Conservation (phyloP, 2,329 filamentous ascomycete genomes). For the Claviceps spartinae region DNA sequence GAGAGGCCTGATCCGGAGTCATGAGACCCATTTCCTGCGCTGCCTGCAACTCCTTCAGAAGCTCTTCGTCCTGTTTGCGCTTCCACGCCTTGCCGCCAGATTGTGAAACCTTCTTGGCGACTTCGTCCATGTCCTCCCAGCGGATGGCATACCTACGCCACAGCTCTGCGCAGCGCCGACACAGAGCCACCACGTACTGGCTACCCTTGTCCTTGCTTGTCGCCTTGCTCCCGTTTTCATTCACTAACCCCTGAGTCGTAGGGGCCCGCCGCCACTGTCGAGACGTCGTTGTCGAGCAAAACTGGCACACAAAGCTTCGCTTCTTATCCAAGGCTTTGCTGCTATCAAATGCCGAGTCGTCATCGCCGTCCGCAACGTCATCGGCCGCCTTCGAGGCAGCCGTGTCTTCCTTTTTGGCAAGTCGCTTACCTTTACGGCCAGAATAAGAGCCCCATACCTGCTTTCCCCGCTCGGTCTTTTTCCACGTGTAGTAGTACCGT, state of each 20-base stretch:
- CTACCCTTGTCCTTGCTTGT: slow-evolving; percentile 65
- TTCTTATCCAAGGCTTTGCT: slow-evolving; percentile 71
- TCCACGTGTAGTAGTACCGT: slow-evolving; percentile 95
- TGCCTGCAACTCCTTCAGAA: slow-evolving; percentile 57
- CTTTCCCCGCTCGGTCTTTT: slow-evolving; percentile 75
- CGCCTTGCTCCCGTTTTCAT: slow-evolving; percentile 40
- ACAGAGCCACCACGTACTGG: slow-evolving; percentile 69
- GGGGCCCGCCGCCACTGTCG: slow-evolving; percentile 89
- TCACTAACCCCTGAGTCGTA: slow-evolving; percentile 55
- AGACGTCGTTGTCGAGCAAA: slow-evolving; percentile 67
- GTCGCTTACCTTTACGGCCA: slow-evolving; percentile 81
- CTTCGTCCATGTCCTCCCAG: slow-evolving; percentile 87
- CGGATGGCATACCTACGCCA: slow-evolving; percentile 95
- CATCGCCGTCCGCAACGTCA: slow-evolving; percentile 80
- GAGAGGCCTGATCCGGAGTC: slow-evolving; percentile 30
- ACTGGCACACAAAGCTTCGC: slow-evolving; percentile 83
- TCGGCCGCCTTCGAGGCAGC: slow-evolving; percentile 67
- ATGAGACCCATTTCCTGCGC: slow-evolving; percentile 44
- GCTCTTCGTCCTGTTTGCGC: slow-evolving; percentile 80
- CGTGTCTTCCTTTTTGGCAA: slow-evolving; percentile 60
- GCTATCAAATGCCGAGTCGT: slow-evolving; percentile 91
- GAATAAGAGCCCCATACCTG: slow-evolving; percentile 85
- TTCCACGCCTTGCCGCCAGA: slow-evolving; percentile 74
- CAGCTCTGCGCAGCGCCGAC: slow-evolving; percentile 76
- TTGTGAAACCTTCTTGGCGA: slow-evolving; percentile 72